These are phyloP conservation scores for Cutaneotrichosporon arboriforme DNA, from an alignment of 1,284 basidiomycete genomes.

Conservation along the genomic window DNA sequence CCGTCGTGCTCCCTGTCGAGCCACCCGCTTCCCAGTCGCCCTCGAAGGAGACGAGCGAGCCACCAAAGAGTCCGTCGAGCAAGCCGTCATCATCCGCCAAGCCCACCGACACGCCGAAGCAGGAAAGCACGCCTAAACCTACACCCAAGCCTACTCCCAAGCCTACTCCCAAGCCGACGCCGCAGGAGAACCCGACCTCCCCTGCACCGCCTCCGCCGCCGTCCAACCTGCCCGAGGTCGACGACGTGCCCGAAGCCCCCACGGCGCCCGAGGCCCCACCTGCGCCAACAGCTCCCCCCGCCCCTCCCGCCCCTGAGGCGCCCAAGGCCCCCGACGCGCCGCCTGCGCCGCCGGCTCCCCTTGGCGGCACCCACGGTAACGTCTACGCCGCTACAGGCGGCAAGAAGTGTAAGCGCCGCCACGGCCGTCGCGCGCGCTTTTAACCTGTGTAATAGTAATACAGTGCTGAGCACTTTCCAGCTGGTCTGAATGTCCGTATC, in stretches of 20 bases:
- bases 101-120: no score
- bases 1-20: no score
- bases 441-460: background rate
- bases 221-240: background rate
- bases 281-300: background rate
- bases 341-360: background rate
- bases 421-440: background rate
- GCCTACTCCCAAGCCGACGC: no score
- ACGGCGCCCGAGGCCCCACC: background rate
- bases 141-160: no score
- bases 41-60: no score
- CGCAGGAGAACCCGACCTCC: no score
- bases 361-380: background rate
- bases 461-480: background rate
- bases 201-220: no score
- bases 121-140: no score
- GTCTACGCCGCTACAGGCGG: background rate
- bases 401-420: conserved; percentile 5
- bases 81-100: no score
- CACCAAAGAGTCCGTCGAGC: no score
- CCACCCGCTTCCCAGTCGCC: no score
- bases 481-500: no score
- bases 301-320: background rate
- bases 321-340: background rate
- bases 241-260: background rate